Base-by-base conservation (phyloP, 805 yeast species). In the Tetrapisispora taiwanensis region DNA sequence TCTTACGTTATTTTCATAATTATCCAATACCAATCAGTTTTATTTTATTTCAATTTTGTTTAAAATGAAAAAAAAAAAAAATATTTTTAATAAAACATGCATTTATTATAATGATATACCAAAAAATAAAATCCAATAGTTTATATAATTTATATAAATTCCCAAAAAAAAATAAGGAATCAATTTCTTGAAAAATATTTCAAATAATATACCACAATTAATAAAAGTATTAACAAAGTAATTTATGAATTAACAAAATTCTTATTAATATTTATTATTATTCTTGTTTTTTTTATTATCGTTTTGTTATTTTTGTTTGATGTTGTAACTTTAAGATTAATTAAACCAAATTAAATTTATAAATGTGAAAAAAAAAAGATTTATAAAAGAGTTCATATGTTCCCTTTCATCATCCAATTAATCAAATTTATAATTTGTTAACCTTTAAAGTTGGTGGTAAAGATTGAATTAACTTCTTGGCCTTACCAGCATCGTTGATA, bases 391-490 rank as follows among this genome's bases (percentile, higher is more conserved):
- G 5, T 28, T 14, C 5, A 12, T 7, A 7, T 28, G n/a, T 7
- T 12, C 26, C 22, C 9, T 30, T 32, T 30, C 18, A 35, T 31
- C 33, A 26, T 27, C 37, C 14, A 46, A 15, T 22, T 39, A 20
- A 28, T 31, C 10, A 31, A 9, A 43, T 51, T 67, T 69, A 69
- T 65, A 67, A 65, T 54, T 62, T 64, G 66, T 69, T 78, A 69
- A 82, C 81, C 70, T 79, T 77, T 72, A 84, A 78, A 65, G 84
- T 78, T 70, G 98, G 95, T 72, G 97, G 97, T 66, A 92, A 79
- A 66, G 97, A 84, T 78, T 89, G 96, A 68, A 85, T 81, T 75
- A 92, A 80, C 79, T 92, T 92, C 83, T 85, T 81, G 66, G 97
- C 97, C 81, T 88, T 89, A 72, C 86, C 83, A 66, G 87, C 84